These are phyloP conservation scores for Cystobasidium ongulense DNA, from an alignment of 768 basidiomycete genomes.

Conservation along the genomic window DNA sequence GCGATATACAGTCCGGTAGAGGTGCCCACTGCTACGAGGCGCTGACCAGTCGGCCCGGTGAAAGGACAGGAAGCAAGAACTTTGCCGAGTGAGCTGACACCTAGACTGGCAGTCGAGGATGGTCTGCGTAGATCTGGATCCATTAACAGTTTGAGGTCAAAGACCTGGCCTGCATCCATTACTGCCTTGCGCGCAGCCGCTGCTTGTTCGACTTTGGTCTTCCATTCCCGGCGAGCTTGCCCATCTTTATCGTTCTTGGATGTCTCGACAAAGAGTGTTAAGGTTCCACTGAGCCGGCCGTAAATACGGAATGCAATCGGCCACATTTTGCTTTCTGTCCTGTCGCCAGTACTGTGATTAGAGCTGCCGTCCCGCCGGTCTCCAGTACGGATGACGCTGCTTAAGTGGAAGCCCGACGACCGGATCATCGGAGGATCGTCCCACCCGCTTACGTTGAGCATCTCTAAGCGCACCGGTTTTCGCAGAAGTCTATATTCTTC, in stretches of 20 bases:
- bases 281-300: slow-evolving; percentile 74
- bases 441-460: slow-evolving; percentile 49
- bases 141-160: slow-evolving; percentile 33
- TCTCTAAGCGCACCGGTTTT: slow-evolving; percentile 85
- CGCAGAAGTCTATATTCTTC: not conserved
- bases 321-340: slow-evolving; percentile 51
- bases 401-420: slow-evolving; percentile 54
- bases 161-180: slow-evolving; percentile 67
- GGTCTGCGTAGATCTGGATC: slow-evolving; percentile 36
- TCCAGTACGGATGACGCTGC: not conserved
- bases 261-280: slow-evolving; percentile 80
- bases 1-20: slow-evolving; percentile 95
- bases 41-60: slow-evolving; percentile 67
- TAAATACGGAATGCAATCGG: slow-evolving; percentile 85
- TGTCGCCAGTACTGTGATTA: not conserved
- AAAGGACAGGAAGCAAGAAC: slow-evolving; percentile 4
- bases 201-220: slow-evolving; percentile 78
- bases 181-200: slow-evolving; percentile 73
- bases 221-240: slow-evolving; percentile 74
- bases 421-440: slow-evolving; percentile 46
- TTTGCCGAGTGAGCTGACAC: slow-evolving; percentile 22
- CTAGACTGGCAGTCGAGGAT: not conserved
- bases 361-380: not conserved
- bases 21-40: slow-evolving; percentile 85
- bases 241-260: slow-evolving; percentile 37